Conservation (phyloP, 169 alveolate species). For the Plasmodium coatneyi region DNA sequence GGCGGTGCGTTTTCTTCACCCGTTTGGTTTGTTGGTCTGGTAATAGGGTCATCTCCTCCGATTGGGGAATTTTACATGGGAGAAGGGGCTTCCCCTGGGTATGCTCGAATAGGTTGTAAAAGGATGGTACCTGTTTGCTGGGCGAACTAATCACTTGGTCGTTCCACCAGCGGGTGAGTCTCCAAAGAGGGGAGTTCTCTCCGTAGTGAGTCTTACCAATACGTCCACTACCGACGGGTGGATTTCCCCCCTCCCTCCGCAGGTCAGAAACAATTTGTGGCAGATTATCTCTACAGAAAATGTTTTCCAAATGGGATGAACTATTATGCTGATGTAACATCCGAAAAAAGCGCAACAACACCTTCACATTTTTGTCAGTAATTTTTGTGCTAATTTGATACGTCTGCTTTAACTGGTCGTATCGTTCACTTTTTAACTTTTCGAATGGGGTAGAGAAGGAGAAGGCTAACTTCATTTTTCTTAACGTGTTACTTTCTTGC, state of each 20-base stretch:
- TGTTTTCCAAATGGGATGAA: background rate
- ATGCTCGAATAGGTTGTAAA: background rate
- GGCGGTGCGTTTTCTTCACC: background rate
- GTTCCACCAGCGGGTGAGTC: background rate
- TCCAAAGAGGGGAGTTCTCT: constrained; percentile 1
- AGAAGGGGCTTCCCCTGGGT: background rate
- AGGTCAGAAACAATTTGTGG: background rate
- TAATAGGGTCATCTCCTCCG: background rate
- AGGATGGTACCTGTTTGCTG: background rate
- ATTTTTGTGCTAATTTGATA: constrained; percentile 49
- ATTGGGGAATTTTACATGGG: background rate
- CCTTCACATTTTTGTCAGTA: constrained; percentile 28
- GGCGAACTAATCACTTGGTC: background rate
- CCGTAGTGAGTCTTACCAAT: background rate
- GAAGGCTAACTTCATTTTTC: background rate
- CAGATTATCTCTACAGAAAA: background rate
- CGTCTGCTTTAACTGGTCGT: constrained; percentile 5
- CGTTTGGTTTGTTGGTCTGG: background rate
- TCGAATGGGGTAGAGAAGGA: constrained; percentile 16
- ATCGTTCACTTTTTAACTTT: background rate
- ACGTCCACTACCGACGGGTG: background rate
- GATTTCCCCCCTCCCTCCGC: background rate
- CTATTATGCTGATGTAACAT: background rate
- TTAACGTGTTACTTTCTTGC: constrained; percentile 1
- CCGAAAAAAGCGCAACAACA: constrained; percentile 13